Conservation (phyloP, 2,329 filamentous ascomycete species). For the Diaporthe australafricana region DNA sequence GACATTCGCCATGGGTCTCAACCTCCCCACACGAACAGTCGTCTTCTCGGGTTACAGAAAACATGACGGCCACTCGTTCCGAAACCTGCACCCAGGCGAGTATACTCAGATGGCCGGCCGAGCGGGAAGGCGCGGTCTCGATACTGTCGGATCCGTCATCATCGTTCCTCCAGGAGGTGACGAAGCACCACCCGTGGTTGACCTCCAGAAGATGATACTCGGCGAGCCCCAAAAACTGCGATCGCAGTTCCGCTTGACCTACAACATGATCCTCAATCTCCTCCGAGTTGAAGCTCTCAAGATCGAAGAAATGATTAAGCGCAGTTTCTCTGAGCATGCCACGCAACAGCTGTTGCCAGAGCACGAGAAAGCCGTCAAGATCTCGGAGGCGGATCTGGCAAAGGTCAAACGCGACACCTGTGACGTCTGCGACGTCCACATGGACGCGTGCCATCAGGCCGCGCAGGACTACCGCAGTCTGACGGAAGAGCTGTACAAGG, state of each 20-base stretch:
- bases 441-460: conserved; percentile 85
- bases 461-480: conserved; percentile 83
- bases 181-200: conserved; percentile 86
- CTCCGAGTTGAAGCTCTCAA: conserved; percentile 95
- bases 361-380: conserved; percentile 92
- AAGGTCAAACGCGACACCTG: conserved; percentile 91
- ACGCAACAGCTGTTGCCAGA: conserved; percentile 94
- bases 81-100: conserved; percentile 91
- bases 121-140: conserved; percentile 91
- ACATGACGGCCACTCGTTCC: conserved; percentile 91
- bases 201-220: conserved; percentile 92
- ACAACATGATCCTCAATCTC: conserved; percentile 99
- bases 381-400: conserved; percentile 90
- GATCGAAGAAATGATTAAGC: conserved; percentile 99
- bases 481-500: conserved; percentile 84
- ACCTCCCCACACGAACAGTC: conserved; percentile 93
- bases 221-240: conserved; percentile 94
- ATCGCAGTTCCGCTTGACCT: conserved; percentile 96
- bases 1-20: conserved; percentile 98
- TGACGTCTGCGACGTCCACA: conserved; percentile 80
- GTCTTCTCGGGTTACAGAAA: conserved; percentile 98
- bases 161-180: conserved; percentile 87
- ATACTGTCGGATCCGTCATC: conserved; percentile 93
- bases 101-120: conserved; percentile 99
- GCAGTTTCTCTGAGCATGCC: conserved; percentile 97